Conservation (phyloP, 208 protist genomes). For the Wallacemonas collosoma region DNA sequence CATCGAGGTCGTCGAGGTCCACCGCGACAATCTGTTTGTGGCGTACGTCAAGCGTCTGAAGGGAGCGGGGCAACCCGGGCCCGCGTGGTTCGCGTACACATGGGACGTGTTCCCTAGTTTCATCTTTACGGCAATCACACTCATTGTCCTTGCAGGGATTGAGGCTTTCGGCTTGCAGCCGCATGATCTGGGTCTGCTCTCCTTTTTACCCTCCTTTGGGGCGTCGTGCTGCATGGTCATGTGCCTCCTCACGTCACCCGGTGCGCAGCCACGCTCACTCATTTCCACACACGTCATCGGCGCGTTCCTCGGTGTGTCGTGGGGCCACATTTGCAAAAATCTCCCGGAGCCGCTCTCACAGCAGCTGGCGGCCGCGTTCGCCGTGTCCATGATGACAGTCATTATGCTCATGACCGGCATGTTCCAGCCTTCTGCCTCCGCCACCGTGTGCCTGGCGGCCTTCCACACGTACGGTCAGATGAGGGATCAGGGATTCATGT, state of each 20-base stretch:
- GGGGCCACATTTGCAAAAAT: conserved; percentile 45
- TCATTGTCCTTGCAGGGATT: conserved; percentile 54
- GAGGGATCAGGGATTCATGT: conserved; percentile 65
- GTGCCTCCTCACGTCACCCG: conserved; percentile 51
- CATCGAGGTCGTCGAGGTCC: conserved; percentile 25
- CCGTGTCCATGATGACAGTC: conserved; percentile 48
- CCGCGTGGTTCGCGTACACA: conserved; percentile 31
- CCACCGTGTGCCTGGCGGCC: conserved; percentile 62
- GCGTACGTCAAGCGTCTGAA: conserved; percentile 50
- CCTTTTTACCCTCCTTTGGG: conserved; percentile 65
- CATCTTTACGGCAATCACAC: conserved; percentile 53
- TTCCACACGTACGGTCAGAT: conserved; percentile 60
- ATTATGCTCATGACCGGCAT: conserved; percentile 51
- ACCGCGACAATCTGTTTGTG: conserved; percentile 17
- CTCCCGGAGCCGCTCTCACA: conserved; percentile 47
- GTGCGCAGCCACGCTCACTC: conserved; percentile 58
- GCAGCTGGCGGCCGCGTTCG: conserved; percentile 60
- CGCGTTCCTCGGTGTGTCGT: conserved; percentile 65
- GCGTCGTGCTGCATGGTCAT: conserved; percentile 61
- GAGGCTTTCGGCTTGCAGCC: conserved; percentile 50
- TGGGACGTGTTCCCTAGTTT: conserved; percentile 49
- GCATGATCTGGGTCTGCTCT: conserved; percentile 42
- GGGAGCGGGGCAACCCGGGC: conserved; percentile 39
- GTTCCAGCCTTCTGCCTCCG: conserved; percentile 69
- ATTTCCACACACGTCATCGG: conserved; percentile 53